Evolutionary conservation across 345 rosid genomes (phyloP), one percentile per base, ranked within the genome.

Genomic region (Trapa incisa): DNA sequence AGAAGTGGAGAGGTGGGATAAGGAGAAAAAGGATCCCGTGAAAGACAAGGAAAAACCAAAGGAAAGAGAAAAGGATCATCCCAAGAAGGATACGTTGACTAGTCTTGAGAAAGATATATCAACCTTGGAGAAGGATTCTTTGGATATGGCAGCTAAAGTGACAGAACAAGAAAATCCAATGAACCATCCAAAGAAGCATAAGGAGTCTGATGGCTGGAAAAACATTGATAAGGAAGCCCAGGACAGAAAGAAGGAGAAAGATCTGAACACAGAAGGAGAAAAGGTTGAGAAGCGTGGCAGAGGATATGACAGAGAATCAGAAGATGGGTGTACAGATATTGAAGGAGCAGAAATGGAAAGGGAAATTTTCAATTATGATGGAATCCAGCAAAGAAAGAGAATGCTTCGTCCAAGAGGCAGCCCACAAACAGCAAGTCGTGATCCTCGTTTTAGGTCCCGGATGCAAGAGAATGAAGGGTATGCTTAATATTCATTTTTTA

Each of bases 351-450:
- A 89, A 70, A 87, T 86, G 82, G 99, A 95, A 65, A 89, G 86
- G 74, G 99, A 88, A 67, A 80, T 71, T 64, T 82, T 95, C 73
- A 83, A 74, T 73, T 81, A 80, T 78, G 99, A 80, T 74, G 99
- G 97, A 72, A 89, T 89, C 72, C 99, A 94, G 79, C 97, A 89
- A 81, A 87, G 94, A 65, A 94, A 89, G 88, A 83, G 96, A 82
- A 86, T 92, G 98, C 92, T 84, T 65, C 80, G 96, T 67, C 88
- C 99, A 32, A 87, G 97, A 77, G 94, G 96, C 61, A 91, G 98
- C 74, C 96, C 98, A 65, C 96, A 86, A 72, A 74, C 84, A 69
- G 75, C 79, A 52, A 87, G 81, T 43, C 89, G 92, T 22, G 97
- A 95, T 50, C 79, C 85, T 13, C 79, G 80, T 61, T 86, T 77